Conservation (phyloP, 805 yeast genomes). For the Kazachstania psychrophila region DNA sequence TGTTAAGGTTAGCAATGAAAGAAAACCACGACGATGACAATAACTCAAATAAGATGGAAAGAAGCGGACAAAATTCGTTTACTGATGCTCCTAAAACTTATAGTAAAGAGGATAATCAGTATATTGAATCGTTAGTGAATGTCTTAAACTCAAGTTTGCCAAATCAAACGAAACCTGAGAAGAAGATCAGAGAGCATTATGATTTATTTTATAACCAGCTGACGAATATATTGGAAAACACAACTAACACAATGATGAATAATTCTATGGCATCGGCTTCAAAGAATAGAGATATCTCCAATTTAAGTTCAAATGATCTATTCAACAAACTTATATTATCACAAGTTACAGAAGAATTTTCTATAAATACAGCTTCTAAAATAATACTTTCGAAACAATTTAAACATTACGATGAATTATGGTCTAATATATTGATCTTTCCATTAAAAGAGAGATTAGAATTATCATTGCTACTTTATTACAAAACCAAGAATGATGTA, state of each 20-base stretch:
- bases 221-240: conserved; percentile 1
- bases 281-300: no score
- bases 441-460: conserved; percentile 9
- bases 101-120: conserved; percentile 7
- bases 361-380: conserved; percentile 10
- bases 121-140: conserved; percentile 22
- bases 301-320: conserved; percentile 10
- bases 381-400: conserved; percentile 17
- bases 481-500: conserved; percentile 12
- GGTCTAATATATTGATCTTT: conserved; percentile 15
- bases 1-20: background rate
- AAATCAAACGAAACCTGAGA: conserved; percentile 14
- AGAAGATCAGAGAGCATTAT: conserved; percentile 22
- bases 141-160: conserved; percentile 25
- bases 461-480: conserved; percentile 18
- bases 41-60: no score
- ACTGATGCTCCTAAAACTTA: background rate
- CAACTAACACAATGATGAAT: background rate
- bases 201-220: conserved; percentile 21
- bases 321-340: conserved; percentile 16
- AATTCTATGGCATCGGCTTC: conserved; percentile 1
- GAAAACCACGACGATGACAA: conserved; percentile 1
- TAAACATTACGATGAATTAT: conserved; percentile 12
- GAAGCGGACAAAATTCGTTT: no score
- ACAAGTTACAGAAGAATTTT: conserved; percentile 14